Conservation (phyloP, 257 asterid species). For the Nicotiana tabacum region DNA sequence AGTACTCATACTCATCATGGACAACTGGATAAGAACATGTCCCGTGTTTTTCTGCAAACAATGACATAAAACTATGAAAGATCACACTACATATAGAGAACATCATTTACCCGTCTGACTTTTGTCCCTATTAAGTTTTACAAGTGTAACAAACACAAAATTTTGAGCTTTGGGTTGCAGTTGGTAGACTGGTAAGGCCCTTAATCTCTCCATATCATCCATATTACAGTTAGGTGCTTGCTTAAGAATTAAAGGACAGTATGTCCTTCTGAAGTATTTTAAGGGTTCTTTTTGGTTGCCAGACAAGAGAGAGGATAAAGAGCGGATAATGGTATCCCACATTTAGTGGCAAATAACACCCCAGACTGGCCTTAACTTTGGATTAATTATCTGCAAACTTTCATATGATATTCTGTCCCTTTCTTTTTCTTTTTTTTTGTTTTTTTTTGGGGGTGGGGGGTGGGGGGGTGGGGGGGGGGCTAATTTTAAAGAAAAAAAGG, state of each 20-base stretch:
- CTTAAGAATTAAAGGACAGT: not conserved
- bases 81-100: not conserved
- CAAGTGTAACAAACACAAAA: not conserved
- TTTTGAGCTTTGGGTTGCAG: not conserved
- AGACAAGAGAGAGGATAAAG: not conserved
- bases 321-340: not conserved
- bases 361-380: not conserved
- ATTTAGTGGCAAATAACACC: not conserved
- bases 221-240: not conserved
- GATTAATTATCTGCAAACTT: not conserved
- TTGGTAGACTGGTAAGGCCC: not conserved
- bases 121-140: not conserved
- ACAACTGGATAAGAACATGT: slow-evolving; percentile 70
- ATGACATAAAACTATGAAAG: not conserved
- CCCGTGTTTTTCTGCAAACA: slow-evolving; percentile 82
- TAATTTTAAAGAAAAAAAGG: not conserved
- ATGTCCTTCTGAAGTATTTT: not conserved
- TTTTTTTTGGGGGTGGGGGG: not conserved
- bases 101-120: not conserved
- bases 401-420: not conserved
- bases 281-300: not conserved
- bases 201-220: not conserved
- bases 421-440: not conserved
- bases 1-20: slow-evolving; percentile 74
- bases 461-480: too few relatives aligned